Conservation (phyloP, 805 yeast species). For the Candida sanyiensis region DNA sequence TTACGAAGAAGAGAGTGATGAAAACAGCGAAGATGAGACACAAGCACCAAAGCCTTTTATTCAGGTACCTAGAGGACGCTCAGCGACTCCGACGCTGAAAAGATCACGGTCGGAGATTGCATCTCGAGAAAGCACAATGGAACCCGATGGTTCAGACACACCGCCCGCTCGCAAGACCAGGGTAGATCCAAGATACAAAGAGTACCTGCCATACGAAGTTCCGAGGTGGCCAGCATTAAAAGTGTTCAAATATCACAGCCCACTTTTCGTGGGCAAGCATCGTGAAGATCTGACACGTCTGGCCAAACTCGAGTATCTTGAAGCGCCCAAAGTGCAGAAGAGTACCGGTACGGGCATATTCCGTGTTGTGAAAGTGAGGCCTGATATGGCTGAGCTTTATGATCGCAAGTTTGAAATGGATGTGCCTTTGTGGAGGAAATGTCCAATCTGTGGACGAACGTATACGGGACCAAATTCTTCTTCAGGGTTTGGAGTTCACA, state of each 20-base stretch:
- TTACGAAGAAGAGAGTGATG: neutral
- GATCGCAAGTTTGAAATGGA: neutral
- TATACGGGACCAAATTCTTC: constrained; percentile 43
- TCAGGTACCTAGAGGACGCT: too few species aligned
- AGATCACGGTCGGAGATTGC: too few species aligned
- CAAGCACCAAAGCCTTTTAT: neutral
- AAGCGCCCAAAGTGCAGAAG: neutral
- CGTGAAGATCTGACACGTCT: too few species aligned
- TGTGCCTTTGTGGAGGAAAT: constrained; percentile 25
- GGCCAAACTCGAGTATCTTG: neutral
- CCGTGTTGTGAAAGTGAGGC: constrained; percentile 1
- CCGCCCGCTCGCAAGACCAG: too few species aligned
- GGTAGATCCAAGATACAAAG: too few species aligned
- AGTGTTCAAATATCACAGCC: neutral
- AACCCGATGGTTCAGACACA: too few species aligned
- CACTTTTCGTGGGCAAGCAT: too few species aligned
- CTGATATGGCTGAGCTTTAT: neutral
- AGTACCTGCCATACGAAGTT: too few species aligned
- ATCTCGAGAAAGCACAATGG: too few species aligned
- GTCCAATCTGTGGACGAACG: constrained; percentile 37
- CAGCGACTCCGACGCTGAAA: too few species aligned
- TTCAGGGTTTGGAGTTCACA: constrained; percentile 45
- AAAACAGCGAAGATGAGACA: neutral
- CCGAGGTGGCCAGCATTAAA: too few species aligned
- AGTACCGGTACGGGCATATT: constrained; percentile 1